Conservation (phyloP, 176 grass and related monocot species). For the Aegilops umbellulata region DNA sequence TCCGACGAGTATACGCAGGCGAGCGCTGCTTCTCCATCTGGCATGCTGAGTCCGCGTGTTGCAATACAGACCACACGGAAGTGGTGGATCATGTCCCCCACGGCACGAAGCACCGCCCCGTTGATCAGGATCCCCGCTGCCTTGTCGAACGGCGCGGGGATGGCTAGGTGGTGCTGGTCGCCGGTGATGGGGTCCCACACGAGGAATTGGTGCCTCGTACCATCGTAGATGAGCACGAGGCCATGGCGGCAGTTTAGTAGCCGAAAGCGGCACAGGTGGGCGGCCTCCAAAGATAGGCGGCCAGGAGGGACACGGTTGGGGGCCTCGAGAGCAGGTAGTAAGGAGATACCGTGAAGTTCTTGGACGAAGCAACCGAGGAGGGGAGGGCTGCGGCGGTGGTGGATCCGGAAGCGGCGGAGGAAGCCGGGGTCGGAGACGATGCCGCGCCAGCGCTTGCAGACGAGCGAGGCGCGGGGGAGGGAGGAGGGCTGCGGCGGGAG, state of each 20-base stretch:
- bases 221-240: neutral
- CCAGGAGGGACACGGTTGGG: too few relatives aligned
- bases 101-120: neutral
- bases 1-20: neutral
- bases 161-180: neutral
- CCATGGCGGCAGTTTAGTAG: too few relatives aligned
- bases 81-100: neutral
- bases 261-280: too few relatives aligned
- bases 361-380: too few relatives aligned
- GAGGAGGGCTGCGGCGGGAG: neutral
- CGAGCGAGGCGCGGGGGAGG: neutral
- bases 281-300: too few relatives aligned
- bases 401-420: too few relatives aligned
- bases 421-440: too few relatives aligned
- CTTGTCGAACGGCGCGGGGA: neutral
- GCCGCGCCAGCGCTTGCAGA: neutral
- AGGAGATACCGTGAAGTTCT: too few relatives aligned
- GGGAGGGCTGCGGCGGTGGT: too few relatives aligned
- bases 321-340: too few relatives aligned
- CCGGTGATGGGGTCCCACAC: neutral
- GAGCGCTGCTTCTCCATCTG: too few relatives aligned
- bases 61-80: neutral
- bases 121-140: fast-evolving
- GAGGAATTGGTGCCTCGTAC: neutral
- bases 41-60: too few relatives aligned